Conservation (phyloP, 352 stramenopile genomes). For the Blastocystis sp. region DNA sequence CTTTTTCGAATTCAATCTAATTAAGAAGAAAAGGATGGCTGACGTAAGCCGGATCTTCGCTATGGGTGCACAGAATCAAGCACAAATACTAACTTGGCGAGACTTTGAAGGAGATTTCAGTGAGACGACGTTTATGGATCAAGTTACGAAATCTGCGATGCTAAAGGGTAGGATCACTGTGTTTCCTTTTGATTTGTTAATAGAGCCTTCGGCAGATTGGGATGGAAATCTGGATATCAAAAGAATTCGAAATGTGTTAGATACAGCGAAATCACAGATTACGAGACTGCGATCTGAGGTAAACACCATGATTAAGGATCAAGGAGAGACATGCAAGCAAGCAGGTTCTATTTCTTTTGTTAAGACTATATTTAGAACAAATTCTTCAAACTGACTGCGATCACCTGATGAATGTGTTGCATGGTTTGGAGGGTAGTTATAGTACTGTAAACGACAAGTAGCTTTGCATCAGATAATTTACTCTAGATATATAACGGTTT, state of each 20-base stretch:
- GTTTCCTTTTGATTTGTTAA: background rate
- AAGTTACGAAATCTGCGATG: slow-evolving; percentile 18
- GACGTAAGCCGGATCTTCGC: slow-evolving; percentile 49
- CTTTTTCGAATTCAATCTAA: background rate
- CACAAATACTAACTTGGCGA: background rate
- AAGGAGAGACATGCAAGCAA: slow-evolving; percentile 25
- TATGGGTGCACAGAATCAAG: slow-evolving; percentile 33
- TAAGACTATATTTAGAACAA: background rate
- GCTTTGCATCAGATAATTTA: background rate
- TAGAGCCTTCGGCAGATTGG: slow-evolving; percentile 48
- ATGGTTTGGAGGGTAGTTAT: background rate
- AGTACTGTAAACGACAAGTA: slow-evolving; percentile 21
- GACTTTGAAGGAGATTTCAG: slow-evolving; percentile 58
- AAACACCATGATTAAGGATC: slow-evolving; percentile 17
- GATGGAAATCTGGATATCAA: slow-evolving; percentile 19
- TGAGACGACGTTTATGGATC: slow-evolving; percentile 51
- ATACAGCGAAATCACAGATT: slow-evolving; percentile 17
- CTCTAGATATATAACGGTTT: slow-evolving; percentile 27
- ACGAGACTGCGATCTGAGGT: background rate
- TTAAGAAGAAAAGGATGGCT: background rate
- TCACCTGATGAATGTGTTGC: background rate
- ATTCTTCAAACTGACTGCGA: slow-evolving; percentile 27
- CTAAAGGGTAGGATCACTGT: slow-evolving; percentile 5
- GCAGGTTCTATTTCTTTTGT: background rate
- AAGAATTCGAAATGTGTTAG: slow-evolving; percentile 12